phyloP scores from a whole-genome alignment of 768 basidiomycete genomes.

The Psilocybe subaeruginosa region DNA sequence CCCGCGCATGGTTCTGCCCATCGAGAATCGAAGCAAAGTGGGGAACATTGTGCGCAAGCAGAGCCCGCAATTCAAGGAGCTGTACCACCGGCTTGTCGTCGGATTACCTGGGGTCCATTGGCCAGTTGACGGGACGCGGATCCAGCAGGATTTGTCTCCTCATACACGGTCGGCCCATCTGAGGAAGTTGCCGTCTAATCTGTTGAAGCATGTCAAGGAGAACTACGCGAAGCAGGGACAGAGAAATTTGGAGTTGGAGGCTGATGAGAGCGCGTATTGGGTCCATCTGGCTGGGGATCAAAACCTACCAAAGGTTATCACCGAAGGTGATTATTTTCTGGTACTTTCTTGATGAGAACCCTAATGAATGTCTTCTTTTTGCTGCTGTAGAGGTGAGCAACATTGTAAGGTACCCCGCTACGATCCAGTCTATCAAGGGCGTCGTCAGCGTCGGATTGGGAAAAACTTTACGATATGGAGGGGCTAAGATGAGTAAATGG shows the following conservation, averaged over 20 bases:
- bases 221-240: slow-evolving; percentile 44
- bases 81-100: slow-evolving; percentile 81
- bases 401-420: slow-evolving; percentile 84
- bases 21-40: slow-evolving; percentile 95
- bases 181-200: slow-evolving; percentile 73
- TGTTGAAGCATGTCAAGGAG: slow-evolving; percentile 59
- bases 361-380: background rate
- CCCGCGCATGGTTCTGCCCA: slow-evolving; percentile 92
- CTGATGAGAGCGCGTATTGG: slow-evolving; percentile 81
- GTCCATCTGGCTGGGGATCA: slow-evolving; percentile 68
- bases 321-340: slow-evolving; percentile 42
- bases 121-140: slow-evolving; percentile 47
- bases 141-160: slow-evolving; percentile 77
- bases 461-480: slow-evolving; percentile 77
- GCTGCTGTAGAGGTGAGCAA: slow-evolving; percentile 61
- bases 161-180: slow-evolving; percentile 74
- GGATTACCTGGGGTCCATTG: slow-evolving; percentile 84
- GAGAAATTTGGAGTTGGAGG: slow-evolving; percentile 41
- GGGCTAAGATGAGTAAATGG: slow-evolving; percentile 87
- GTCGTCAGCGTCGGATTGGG: slow-evolving; percentile 78
- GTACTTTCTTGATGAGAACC: background rate
- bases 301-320: slow-evolving; percentile 53
- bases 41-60: slow-evolving; percentile 88
- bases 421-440: slow-evolving; percentile 85
- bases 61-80: slow-evolving; percentile 78